Evolutionary conservation across 148 eudicot genomes (phyloP), one percentile per base, ranked within the genome.

Genomic region (Amaranthus palmeri): DNA sequence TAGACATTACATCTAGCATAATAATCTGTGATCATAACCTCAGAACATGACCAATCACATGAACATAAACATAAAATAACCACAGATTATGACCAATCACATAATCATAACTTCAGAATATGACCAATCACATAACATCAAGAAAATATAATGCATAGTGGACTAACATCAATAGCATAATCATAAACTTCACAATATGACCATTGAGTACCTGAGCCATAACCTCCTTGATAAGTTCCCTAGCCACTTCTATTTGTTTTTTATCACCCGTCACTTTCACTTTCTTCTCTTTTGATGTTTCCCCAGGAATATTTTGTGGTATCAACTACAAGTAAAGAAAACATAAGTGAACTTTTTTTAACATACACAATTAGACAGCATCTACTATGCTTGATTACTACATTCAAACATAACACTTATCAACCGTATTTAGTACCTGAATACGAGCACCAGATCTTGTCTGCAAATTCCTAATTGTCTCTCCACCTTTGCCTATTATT

Each of bases 371-470:
- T 40, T 15, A 12, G 40, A 14, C n/a, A 67, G 5, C 42, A 41
- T 10, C 8, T 13, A 18, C 41, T 10, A 63, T 36, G 50, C 55
- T 54, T 62, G n/a, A 49, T 36, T 48, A 67, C 68, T 25, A 71
- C 25, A 65, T 58, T 15, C 12, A 8, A 15, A 25, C 51, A 50
- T 48, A 40, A n/a, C 44, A 56, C 46, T 7, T 3, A 52, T 14
- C 44, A 43, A 15, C 25, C 36, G 45, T 42, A 49, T 54, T n/a
- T 64, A 73, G 73, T 84, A 95, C 99, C 99, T 95, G 99, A 82
- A 95, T 95, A 45, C 99, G 93, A 52, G 99, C 99, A 47, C 99
- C 97, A 44, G 99, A 91, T 79, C 89, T 85, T 46, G 97, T 85
- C 81, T 95, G 99, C 71, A 95, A 80, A 81, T 72, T 88, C 82